Base-by-base conservation (phyloP, 2,329 filamentous ascomycete species). In the Pseudocercospora ulei region DNA sequence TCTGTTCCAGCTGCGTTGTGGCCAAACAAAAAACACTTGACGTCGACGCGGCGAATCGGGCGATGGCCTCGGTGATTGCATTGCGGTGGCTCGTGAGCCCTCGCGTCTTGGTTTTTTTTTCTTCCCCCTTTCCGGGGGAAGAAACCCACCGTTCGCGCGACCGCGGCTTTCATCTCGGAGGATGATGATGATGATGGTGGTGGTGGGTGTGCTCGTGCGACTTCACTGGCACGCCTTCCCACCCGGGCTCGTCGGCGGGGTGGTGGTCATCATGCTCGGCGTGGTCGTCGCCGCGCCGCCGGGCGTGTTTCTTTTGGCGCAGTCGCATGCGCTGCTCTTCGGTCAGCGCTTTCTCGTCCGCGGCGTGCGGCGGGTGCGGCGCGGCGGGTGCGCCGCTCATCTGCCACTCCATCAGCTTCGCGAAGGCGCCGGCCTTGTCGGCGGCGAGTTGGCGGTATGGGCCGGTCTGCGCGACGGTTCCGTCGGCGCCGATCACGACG, bases 361-460 rank as follows among this genome's bases (percentile, higher is more conserved):
- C 42, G 39, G 51, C 48, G 27, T 41, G 38, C 34, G 46, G 11
- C 22, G 44, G 14, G 22, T 38, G 12, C 18, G 31, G 22, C n/a
- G 38, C 30, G n/a, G 39, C 35, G 4, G 29, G 36, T 20, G 93
- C 85, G 5, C 82, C 81, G 53, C 74, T 90, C 76, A 96, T 82
- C 65, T 98, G 90, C 87, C 87, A 96, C 63, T 96, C 88, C 90
- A 98, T 98, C 37, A 98, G 69, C 64, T 82, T 90, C 53, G 79
- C 88, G 58, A 98, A 98, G 1, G 87, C 85, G 36, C 88, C 92
- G 6, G 80, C 68, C 9, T 74, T 72, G 43, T 84, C 76, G 3
- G 73, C 69, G 36, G 79, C 82, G 13, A 98, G 72, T 48, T 85
- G 74, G 14, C 71, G 65, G 60, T 93, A 98, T 41, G 80, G 81